Evolutionary conservation across 768 basidiomycete genomes (phyloP).

Genomic region (Mycena vulgaris): DNA sequence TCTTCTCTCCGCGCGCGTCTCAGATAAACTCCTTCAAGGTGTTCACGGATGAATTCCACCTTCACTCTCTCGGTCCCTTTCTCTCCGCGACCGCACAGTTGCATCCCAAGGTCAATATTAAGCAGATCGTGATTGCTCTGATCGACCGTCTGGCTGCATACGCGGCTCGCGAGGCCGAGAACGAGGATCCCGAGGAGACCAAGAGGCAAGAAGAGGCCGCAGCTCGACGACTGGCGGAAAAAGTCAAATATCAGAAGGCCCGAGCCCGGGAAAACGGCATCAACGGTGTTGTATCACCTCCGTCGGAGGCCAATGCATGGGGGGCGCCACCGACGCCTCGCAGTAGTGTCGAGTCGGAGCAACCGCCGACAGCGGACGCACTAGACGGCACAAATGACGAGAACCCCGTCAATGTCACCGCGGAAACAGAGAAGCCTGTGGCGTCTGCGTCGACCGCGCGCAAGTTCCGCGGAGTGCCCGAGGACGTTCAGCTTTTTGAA

Average conservation of each 20-base stretch:
- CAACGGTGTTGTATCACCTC: slow-evolving; percentile 45
- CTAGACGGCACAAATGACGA: neutral
- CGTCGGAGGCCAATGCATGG: slow-evolving; percentile 64
- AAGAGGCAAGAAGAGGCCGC: slow-evolving; percentile 95
- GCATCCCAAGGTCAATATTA: slow-evolving; percentile 99
- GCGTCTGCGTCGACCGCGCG: slow-evolving; percentile 58
- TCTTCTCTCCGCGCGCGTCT: slow-evolving; percentile 3
- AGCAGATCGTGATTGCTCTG: slow-evolving; percentile 96
- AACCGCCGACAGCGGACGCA: slow-evolving; percentile 41
- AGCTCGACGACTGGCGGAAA: slow-evolving; percentile 88
- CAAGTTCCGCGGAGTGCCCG: slow-evolving; percentile 96
- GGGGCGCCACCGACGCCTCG: slow-evolving; percentile 56
- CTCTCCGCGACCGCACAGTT: slow-evolving; percentile 95
- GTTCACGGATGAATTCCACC: slow-evolving; percentile 98
- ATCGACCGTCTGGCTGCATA: slow-evolving; percentile 97
- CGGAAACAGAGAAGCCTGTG: slow-evolving; percentile 4
- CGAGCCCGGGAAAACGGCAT: slow-evolving; percentile 70
- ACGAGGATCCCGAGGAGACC: slow-evolving; percentile 94
- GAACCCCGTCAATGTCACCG: slow-evolving; percentile 1
- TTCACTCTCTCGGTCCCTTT: slow-evolving; percentile 96
- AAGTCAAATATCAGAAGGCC: slow-evolving; percentile 82
- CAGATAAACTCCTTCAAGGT: slow-evolving; percentile 66
- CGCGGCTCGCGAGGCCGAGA: slow-evolving; percentile 97
- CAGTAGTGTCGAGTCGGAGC: slow-evolving; percentile 48
- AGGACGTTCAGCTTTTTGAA: slow-evolving; percentile 95